A percentile compares a stretch with the other conserved stretches of the same genome.
phyloP scores from a whole-genome alignment of 1,284 basidiomycete species.

The Puccinia hordei region DNA sequence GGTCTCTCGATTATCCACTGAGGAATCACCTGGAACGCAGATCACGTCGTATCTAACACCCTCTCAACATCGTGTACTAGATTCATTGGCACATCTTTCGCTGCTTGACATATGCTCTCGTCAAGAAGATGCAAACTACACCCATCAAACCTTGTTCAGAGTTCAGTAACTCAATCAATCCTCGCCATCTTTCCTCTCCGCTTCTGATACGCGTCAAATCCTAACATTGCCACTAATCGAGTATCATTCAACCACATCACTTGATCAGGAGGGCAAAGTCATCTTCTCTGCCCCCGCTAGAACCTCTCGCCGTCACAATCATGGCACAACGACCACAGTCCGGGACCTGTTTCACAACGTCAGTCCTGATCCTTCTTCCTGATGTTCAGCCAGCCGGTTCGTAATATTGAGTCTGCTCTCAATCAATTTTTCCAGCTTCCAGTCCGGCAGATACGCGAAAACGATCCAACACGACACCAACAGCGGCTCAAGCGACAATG shows the following conservation, averaged over 20 bases:
- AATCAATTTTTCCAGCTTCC: slow-evolving; percentile 19
- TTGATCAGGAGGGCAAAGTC: slow-evolving; percentile 21
- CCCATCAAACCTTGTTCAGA: slow-evolving; percentile 42
- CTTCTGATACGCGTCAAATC: neutral
- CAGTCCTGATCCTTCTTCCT: neutral
- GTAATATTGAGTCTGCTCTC: neutral
- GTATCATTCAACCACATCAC: neutral
- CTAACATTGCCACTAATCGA: neutral
- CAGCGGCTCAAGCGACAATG: slow-evolving; percentile 35
- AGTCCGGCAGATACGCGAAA: slow-evolving; percentile 16
- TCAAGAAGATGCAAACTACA: neutral
- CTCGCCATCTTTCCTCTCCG: neutral
- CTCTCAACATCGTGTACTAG: slow-evolving; percentile 15
- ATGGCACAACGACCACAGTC: slow-evolving; percentile 28
- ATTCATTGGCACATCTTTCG: slow-evolving; percentile 25
- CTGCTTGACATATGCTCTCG: slow-evolving; percentile 37
- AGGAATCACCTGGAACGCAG: neutral
- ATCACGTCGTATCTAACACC: neutral
- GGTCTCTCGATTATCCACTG: neutral
- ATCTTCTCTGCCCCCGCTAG: slow-evolving; percentile 45
- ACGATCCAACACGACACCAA: neutral
- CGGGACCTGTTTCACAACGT: slow-evolving; percentile 46
- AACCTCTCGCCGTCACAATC: slow-evolving; percentile 15
- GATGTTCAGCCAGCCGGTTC: neutral
- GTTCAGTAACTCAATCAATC: slow-evolving; percentile 18